Percentiles rank a stretch among this genome's conserved stretches.
These are phyloP conservation scores for Fusarium cicatricum DNA, from an alignment of 2,329 filamentous ascomycete genomes.

Conservation along the genomic window DNA sequence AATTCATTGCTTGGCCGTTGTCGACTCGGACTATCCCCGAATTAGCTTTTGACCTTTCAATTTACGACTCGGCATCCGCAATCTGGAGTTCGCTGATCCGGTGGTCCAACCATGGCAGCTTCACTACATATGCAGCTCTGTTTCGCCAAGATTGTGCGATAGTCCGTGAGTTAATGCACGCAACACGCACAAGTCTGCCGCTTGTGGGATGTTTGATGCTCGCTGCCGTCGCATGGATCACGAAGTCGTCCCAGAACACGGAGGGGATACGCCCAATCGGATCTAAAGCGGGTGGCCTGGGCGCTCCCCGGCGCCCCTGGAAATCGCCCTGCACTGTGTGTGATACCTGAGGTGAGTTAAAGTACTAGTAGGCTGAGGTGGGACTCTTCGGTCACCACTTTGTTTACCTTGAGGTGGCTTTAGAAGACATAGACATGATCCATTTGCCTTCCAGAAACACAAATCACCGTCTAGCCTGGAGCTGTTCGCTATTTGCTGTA, in stretches of 20 bases:
- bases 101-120: constrained; percentile 14
- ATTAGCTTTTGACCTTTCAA: constrained; percentile 2
- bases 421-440: constrained; percentile 12
- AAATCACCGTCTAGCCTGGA: constrained; percentile 17
- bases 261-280: constrained; percentile 38
- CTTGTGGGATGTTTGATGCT: constrained; percentile 41
- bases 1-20: constrained; percentile 16
- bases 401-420: constrained; percentile 1
- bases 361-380: constrained; percentile 30
- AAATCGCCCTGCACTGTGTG: constrained; percentile 37
- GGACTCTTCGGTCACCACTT: constrained; percentile 23
- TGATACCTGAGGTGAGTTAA: constrained; percentile 17
- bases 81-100: constrained; percentile 4
- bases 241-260: constrained; percentile 32
- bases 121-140: constrained; percentile 21
- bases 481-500: constrained; percentile 6
- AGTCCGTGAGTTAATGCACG: constrained; percentile 39
- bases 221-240: constrained; percentile 33
- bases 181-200: constrained; percentile 41
- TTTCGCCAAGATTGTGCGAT: constrained; percentile 28
- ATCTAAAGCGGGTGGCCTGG: constrained; percentile 33
- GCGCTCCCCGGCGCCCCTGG: constrained; percentile 25
- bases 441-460: constrained; percentile 25
- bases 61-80: not conserved
- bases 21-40: constrained; percentile 9